Base-by-base conservation (phyloP, 805 yeast species). In the Cyberlindnera suaveolens region DNA sequence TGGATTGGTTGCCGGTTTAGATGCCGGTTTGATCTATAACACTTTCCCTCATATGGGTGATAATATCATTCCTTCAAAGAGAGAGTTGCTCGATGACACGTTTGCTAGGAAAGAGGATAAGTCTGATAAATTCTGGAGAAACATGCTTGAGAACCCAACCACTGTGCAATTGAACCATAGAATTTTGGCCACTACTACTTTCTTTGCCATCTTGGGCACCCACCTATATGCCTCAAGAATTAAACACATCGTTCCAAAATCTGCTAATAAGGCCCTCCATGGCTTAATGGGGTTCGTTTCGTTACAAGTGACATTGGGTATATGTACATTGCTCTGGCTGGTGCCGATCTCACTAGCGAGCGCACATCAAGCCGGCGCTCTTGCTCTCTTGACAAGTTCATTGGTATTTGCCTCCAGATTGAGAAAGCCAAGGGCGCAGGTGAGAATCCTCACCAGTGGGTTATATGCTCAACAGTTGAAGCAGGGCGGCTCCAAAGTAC, bases 31-130 rank as follows among this genome's bases (percentile, higher is more conserved):
- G 64, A 89, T 93, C 52, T 93, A 93, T 66, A 93, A 93, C 64
- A 83, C 95, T 4, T 93, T 89, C 75, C 99, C 99, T 29, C 85
- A 82, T 56, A 93, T 93, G 99, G 98, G 98, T 34, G 87, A 87
- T 40, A 77, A 76, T 34, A 74, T 76, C 67, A 50, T 85, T 32
- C 99, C 99, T 9, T 75, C 85, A 15, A 64, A 60, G n/a, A 67
- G 74, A 49, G 99, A 93, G 62, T 68, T 93, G 39, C 77, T 90
- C 71, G 84, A 85, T 38, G 79, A 83, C 5, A 72, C 75, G 16
- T 93, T 71, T 60, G 73, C 95, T 3, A 74, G 93, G 60, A 71
- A 71, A 33, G 71, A 67, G 3, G 91, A 85, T 57, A 65, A 71
- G 44, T 73, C 86, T 4, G 96, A 90, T 61, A 62, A 85, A 45